A percentile compares a stretch with the other conserved stretches of the same genome.
Evolutionary conservation across 306 rosid species (phyloP).

Genomic region (Macrotyloma uniflorum): DNA sequence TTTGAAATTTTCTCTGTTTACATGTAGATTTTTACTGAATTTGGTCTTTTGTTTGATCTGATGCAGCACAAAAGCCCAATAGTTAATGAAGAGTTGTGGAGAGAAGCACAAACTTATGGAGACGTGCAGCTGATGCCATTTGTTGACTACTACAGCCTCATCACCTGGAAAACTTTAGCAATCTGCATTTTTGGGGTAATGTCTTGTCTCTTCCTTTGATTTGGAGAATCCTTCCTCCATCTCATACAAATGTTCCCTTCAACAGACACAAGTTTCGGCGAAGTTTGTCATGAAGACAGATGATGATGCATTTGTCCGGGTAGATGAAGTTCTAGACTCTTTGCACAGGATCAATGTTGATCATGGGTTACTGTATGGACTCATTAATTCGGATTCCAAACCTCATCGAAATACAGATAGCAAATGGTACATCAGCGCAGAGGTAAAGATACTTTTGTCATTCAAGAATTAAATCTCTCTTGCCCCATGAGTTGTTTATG

Average conservation of each 20-base stretch:
- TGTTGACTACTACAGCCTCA: conserved; percentile 94
- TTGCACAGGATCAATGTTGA: conserved; percentile 57
- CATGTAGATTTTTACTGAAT: conserved; percentile 32
- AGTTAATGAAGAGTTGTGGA: conserved; percentile 96
- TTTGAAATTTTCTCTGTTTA: conserved; percentile 16
- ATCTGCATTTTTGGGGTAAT: conserved; percentile 95
- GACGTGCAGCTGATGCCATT: conserved; percentile 98
- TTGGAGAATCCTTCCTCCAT: conserved; percentile 23
- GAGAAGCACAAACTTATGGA: conserved; percentile 87
- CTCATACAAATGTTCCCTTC: conserved; percentile 47
- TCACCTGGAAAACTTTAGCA: conserved; percentile 97
- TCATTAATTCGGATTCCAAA: conserved; percentile 80
- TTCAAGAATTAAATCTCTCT: neutral
- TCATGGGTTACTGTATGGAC: conserved; percentile 86
- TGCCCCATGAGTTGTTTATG: neutral
- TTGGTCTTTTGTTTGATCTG: conserved; percentile 41
- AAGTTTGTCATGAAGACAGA: conserved; percentile 97
- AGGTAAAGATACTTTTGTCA: conserved; percentile 55
- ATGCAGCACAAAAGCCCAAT: conserved; percentile 92
- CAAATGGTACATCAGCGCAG: conserved; percentile 93
- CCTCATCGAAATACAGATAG: conserved; percentile 90
- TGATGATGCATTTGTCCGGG: conserved; percentile 95
- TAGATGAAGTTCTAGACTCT: conserved; percentile 83
- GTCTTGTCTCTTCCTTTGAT: conserved; percentile 39
- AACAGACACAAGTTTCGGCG: conserved; percentile 95